Percentiles rank a stretch among this genome's conserved stretches.
phyloP scores from a whole-genome alignment of 1,139 yeast genomes.

The Geotrichum australiense region DNA sequence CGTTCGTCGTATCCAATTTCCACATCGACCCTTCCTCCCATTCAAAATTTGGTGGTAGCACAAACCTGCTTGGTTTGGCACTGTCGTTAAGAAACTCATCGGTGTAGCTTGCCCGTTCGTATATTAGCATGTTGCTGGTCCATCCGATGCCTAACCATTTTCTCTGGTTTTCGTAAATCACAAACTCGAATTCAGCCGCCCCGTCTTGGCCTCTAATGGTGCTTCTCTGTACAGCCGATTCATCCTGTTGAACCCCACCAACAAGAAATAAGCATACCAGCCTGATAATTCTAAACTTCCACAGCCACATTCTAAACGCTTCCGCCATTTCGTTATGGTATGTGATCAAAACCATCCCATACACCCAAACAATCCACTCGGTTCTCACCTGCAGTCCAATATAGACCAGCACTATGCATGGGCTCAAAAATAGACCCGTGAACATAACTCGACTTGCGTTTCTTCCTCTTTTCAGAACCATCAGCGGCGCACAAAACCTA shows the following conservation, averaged over 20 bases:
- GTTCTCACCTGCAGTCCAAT: constrained; percentile 45
- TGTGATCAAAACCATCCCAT: constrained; percentile 61
- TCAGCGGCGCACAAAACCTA: not conserved
- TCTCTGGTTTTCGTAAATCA: constrained; percentile 91
- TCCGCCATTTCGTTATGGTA: constrained; percentile 83
- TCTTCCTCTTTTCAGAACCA: constrained; percentile 24
- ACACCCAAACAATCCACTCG: constrained; percentile 51
- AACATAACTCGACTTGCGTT: constrained; percentile 75
- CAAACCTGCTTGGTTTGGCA: constrained; percentile 66
- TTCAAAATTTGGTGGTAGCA: constrained; percentile 61
- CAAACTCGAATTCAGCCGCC: constrained; percentile 84
- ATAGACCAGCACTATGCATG: constrained; percentile 41
- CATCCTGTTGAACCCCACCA: constrained; percentile 37
- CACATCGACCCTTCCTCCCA: constrained; percentile 98
- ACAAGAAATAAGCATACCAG: constrained; percentile 71
- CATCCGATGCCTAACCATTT: constrained; percentile 98
- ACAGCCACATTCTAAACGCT: constrained; percentile 70
- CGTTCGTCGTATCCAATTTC: constrained; percentile 84
- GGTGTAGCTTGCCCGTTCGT: constrained; percentile 95
- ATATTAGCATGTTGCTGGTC: constrained; percentile 85
- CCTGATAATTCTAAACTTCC: constrained; percentile 74
- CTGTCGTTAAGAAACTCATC: constrained; percentile 90
- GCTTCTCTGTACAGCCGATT: constrained; percentile 41
- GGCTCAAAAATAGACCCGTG: constrained; percentile 80
- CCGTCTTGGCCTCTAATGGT: constrained; percentile 42